phyloP scores from a whole-genome alignment of 2,329 filamentous ascomycete genomes.

The Coniochaeta sp. region DNA sequence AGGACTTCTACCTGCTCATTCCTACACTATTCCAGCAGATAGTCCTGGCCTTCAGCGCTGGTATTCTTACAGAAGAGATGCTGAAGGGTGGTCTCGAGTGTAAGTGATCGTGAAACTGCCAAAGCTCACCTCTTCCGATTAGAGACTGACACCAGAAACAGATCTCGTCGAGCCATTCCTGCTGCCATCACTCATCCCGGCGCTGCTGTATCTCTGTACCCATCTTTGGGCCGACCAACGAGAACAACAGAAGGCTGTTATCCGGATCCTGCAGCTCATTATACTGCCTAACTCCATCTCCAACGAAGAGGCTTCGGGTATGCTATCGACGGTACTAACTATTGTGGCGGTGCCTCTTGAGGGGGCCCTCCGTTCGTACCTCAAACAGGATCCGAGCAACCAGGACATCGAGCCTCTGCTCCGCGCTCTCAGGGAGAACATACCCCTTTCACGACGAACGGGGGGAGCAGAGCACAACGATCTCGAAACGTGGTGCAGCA shows the following conservation, averaged over 20 bases:
- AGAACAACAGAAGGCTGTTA: slow-evolving; percentile 57
- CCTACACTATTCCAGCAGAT: slow-evolving; percentile 72
- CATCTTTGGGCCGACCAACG: slow-evolving; percentile 60
- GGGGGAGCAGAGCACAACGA: slow-evolving; percentile 57
- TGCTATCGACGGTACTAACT: slow-evolving; percentile 64
- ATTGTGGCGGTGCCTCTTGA: slow-evolving; percentile 64
- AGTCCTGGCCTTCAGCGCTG: slow-evolving; percentile 59
- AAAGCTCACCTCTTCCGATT: neutral
- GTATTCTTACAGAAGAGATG: slow-evolving; percentile 58
- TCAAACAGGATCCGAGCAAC: slow-evolving; percentile 57
- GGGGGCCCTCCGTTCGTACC: slow-evolving; percentile 57
- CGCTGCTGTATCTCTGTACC: slow-evolving; percentile 62
- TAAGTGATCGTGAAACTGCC: slow-evolving; percentile 31
- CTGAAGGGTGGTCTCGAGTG: slow-evolving; percentile 72
- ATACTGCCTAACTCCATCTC: slow-evolving; percentile 64
- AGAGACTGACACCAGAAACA: slow-evolving; percentile 22
- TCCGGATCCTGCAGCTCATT: slow-evolving; percentile 66
- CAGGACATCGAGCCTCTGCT: slow-evolving; percentile 65
- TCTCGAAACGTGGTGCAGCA: slow-evolving; percentile 58
- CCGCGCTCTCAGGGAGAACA: slow-evolving; percentile 54
- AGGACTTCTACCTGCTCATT: slow-evolving; percentile 73
- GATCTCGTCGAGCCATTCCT: slow-evolving; percentile 74
- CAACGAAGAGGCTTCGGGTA: slow-evolving; percentile 63
- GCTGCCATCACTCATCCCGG: slow-evolving; percentile 69
- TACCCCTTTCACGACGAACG: slow-evolving; percentile 51